These are phyloP conservation scores for Lactarius pseudohatsudake DNA, from an alignment of 768 basidiomycete species.

Conservation along the genomic window DNA sequence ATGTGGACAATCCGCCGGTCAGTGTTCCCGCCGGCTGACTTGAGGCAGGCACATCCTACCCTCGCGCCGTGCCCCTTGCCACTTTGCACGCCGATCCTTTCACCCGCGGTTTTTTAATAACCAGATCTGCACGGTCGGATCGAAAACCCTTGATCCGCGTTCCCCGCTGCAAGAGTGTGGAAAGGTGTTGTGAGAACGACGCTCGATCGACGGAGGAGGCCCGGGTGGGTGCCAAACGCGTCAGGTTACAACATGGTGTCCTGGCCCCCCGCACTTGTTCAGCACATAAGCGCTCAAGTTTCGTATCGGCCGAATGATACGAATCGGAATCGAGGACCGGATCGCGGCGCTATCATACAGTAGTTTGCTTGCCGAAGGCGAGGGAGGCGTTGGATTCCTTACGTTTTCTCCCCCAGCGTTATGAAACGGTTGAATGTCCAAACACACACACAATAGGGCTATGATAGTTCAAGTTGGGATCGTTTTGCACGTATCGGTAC, in stretches of 20 bases:
- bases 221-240: background rate
- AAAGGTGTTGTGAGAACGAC: background rate
- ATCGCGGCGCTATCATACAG: background rate
- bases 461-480: background rate
- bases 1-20: background rate
- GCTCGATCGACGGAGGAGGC: background rate
- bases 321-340: background rate
- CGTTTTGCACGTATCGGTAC: background rate
- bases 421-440: background rate
- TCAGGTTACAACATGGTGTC: background rate
- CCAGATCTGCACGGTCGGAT: background rate
- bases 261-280: background rate
- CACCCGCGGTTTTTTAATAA: background rate
- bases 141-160: background rate
- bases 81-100: background rate
- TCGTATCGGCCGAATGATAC: background rate
- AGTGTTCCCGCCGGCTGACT: background rate
- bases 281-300: background rate
- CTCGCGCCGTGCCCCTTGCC: background rate
- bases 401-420: background rate
- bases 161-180: background rate
- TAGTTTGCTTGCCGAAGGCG: background rate
- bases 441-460: background rate
- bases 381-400: background rate
- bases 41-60: background rate